Evolutionary conservation across 257 asterid genomes (phyloP).

Genomic region (Fraxinus americana): DNA sequence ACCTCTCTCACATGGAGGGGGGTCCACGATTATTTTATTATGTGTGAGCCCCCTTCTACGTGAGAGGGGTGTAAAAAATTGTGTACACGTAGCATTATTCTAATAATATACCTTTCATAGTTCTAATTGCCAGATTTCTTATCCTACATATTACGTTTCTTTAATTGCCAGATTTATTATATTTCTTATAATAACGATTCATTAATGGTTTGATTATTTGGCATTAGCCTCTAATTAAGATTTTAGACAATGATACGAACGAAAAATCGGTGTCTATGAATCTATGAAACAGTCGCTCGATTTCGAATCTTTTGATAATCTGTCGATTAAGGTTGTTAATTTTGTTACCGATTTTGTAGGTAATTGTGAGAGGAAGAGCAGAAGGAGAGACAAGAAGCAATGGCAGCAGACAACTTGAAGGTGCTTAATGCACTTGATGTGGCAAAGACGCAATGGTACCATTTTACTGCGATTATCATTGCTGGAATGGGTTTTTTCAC

Average conservation of each 20-base stretch:
- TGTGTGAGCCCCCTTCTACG: too few relatives aligned
- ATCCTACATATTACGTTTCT: too few relatives aligned
- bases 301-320: too few relatives aligned
- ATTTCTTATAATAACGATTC: neutral
- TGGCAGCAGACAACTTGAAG: constrained; percentile 44
- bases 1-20: too few relatives aligned
- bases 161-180: too few relatives aligned
- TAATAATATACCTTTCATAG: too few relatives aligned
- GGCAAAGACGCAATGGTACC: constrained; percentile 71
- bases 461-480: constrained; percentile 58
- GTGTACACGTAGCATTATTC: too few relatives aligned
- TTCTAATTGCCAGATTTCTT: too few relatives aligned
- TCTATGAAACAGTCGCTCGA: neutral
- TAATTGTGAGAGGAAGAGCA: neutral
- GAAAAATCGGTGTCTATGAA: too few relatives aligned
- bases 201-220: neutral
- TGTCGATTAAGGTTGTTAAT: neutral
- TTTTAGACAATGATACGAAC: neutral
- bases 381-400: constrained; percentile 4
- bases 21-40: too few relatives aligned
- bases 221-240: neutral
- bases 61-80: too few relatives aligned
- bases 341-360: neutral
- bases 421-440: constrained; percentile 56
- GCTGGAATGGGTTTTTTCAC: constrained; percentile 81